Evolutionary conservation across 2,329 filamentous ascomycete species (phyloP).

Genomic region (Ramularia endophylla): DNA sequence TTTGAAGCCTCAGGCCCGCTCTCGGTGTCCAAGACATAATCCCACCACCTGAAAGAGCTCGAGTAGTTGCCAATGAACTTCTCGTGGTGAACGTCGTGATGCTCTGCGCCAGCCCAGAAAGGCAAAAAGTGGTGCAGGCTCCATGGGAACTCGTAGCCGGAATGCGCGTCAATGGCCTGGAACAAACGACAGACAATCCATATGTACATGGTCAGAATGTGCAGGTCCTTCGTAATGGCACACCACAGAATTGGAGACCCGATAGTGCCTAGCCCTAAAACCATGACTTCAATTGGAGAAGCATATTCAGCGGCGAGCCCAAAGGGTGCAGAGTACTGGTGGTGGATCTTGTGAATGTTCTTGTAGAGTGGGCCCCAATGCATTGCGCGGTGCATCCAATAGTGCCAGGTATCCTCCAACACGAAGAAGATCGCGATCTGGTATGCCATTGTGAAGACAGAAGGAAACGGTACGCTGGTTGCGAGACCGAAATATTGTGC

Average conservation of each 20-base stretch:
- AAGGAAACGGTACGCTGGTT: constrained; percentile 84
- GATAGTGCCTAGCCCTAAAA: constrained; percentile 82
- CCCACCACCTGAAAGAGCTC: constrained; percentile 99
- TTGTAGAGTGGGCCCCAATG: constrained; percentile 96
- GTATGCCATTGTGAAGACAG: constrained; percentile 75
- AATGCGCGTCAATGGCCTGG: constrained; percentile 97
- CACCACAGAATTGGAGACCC: constrained; percentile 78
- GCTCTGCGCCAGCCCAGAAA: constrained; percentile 95
- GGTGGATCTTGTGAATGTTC: constrained; percentile 96
- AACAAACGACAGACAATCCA: constrained; percentile 93
- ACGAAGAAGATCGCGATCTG: constrained; percentile 95
- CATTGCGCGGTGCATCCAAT: constrained; percentile 88
- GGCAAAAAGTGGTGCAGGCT: constrained; percentile 91
- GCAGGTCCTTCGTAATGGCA: constrained; percentile 74
- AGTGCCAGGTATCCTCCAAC: constrained; percentile 96
- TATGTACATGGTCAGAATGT: constrained; percentile 95
- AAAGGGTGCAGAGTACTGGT: constrained; percentile 97
- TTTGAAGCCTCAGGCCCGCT: constrained; percentile 81
- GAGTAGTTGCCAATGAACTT: constrained; percentile 98
- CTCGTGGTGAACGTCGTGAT: constrained; percentile 97
- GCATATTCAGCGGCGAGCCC: constrained; percentile 96
- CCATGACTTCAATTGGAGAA: constrained; percentile 94
- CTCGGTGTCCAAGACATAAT: constrained; percentile 89
- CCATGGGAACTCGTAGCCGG: constrained; percentile 98
- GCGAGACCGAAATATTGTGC: constrained; percentile 87